phyloP scores from a whole-genome alignment of 2,329 filamentous ascomycete genomes.

The Aspergillus piperis region DNA sequence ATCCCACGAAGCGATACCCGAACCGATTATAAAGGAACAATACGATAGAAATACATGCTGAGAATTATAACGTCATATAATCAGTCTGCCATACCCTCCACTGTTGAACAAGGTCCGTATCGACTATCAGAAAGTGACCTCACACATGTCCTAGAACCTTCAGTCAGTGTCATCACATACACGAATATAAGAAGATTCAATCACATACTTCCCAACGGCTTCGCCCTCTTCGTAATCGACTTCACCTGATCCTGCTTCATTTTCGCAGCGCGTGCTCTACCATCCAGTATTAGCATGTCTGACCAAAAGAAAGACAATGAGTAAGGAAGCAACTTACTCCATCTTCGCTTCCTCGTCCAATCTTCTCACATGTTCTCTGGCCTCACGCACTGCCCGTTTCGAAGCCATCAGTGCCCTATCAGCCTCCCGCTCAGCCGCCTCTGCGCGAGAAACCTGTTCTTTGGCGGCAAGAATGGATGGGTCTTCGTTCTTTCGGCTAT shows the following conservation, averaged over 20 bases:
- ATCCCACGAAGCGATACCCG: neutral
- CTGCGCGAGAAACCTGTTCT: constrained; percentile 63
- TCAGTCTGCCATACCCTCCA: too few relatives aligned
- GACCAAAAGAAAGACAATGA: neutral
- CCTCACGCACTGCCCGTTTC: constrained; percentile 60
- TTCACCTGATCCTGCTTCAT: constrained; percentile 68
- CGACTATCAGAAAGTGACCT: neutral
- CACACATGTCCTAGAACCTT: neutral
- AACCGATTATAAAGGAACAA: too few relatives aligned
- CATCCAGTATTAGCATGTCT: neutral
- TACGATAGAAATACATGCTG: too few relatives aligned
- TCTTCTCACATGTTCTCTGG: constrained; percentile 62
- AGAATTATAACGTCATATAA: too few relatives aligned
- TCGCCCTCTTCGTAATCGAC: constrained; percentile 68
- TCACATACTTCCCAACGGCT: constrained; percentile 66
- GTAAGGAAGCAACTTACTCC: constrained; percentile 43
- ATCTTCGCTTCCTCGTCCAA: constrained; percentile 67
- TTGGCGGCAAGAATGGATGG: constrained; percentile 63
- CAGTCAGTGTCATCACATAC: neutral
- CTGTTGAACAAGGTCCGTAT: too few relatives aligned
- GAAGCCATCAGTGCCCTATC: constrained; percentile 64
- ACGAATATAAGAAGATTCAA: neutral
- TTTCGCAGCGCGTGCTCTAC: constrained; percentile 60
- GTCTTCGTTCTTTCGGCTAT: constrained; percentile 57
- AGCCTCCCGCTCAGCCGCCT: constrained; percentile 65